Percentiles rank a stretch among this genome's conserved stretches.
Conservation (phyloP, 1,139 yeast species). For the Candida sp. region DNA sequence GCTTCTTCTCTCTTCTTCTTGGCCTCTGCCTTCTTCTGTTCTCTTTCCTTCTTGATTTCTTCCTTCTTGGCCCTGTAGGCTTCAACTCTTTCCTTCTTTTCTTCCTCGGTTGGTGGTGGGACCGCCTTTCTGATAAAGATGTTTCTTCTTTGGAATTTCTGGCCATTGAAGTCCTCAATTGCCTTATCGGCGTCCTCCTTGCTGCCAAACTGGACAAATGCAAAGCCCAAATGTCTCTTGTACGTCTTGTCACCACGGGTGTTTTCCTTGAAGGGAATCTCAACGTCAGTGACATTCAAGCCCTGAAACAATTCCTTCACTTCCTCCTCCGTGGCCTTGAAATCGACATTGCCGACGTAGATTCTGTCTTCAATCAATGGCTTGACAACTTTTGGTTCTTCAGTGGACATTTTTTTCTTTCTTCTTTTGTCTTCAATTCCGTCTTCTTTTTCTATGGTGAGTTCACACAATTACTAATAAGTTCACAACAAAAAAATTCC, state of each 20-base stretch:
- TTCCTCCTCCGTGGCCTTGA: conserved; percentile 56
- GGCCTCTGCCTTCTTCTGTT: conserved; percentile 20
- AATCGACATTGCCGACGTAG: conserved; percentile 58
- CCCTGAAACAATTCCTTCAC: conserved; percentile 45
- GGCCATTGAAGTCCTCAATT: conserved; percentile 46
- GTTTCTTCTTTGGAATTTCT: conserved; percentile 49
- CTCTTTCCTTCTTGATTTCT: conserved; percentile 25
- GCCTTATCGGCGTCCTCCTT: conserved; percentile 56
- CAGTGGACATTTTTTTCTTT: conserved; percentile 15
- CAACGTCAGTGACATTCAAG: conserved; percentile 40
- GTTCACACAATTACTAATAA: background rate
- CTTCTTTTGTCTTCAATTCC: background rate
- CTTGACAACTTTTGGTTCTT: conserved; percentile 22
- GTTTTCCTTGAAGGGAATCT: conserved; percentile 43
- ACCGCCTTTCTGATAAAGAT: conserved; percentile 55
- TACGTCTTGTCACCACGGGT: conserved; percentile 35
- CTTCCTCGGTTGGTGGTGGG: conserved; percentile 56
- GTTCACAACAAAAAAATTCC: background rate
- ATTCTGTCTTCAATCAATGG: conserved; percentile 46
- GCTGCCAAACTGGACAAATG: conserved; percentile 53
- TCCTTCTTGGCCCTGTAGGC: conserved; percentile 40
- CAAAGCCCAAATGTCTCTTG: conserved; percentile 54
- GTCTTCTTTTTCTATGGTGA: background rate
- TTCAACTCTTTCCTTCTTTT: conserved; percentile 42
- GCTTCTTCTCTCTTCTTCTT: conserved; percentile 19